Percentiles rank a stretch among this genome's conserved stretches.
Evolutionary conservation across 306 rosid species (phyloP).

Genomic region (Fragaria ananassa): DNA sequence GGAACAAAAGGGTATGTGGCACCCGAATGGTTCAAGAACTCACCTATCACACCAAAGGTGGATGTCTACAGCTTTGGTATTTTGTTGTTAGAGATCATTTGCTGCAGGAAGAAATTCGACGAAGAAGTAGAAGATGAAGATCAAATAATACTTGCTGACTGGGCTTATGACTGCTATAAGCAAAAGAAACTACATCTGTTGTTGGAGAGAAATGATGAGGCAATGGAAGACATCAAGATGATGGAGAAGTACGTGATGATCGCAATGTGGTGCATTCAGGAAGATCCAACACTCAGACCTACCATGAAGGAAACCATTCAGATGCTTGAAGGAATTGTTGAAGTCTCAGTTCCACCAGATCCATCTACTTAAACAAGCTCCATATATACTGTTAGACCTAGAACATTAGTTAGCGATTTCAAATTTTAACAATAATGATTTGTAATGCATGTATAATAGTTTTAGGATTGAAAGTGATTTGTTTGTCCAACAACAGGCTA

Average conservation of each 20-base stretch:
- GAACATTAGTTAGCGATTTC: too few species aligned
- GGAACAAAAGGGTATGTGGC: constrained; percentile 7
- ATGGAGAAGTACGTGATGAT: constrained; percentile 17
- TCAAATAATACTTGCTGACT: constrained; percentile 15
- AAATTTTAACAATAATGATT: too few species aligned
- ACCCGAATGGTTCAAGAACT: constrained; percentile 10
- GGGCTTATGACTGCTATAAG: constrained; percentile 20
- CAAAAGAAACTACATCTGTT: neutral
- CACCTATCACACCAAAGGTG: neutral
- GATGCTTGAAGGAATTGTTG: constrained; percentile 23
- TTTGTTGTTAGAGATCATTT: neutral
- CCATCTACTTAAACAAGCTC: neutral
- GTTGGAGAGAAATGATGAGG: constrained; percentile 5
- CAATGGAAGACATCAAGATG: neutral
- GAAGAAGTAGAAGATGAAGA: neutral
- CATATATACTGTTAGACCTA: too few species aligned
- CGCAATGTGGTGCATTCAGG: constrained; percentile 32
- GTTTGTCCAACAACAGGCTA: too few species aligned
- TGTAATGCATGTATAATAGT: too few species aligned
- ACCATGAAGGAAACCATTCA: constrained; percentile 13
- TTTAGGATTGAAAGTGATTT: too few species aligned
- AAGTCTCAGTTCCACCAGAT: constrained; percentile 18
- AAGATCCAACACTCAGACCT: constrained; percentile 17
- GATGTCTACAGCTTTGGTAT: constrained; percentile 13
- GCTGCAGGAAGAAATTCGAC: neutral